Conservation (phyloP, 1,284 basidiomycete species). For the Xerocomus nothofagi region DNA sequence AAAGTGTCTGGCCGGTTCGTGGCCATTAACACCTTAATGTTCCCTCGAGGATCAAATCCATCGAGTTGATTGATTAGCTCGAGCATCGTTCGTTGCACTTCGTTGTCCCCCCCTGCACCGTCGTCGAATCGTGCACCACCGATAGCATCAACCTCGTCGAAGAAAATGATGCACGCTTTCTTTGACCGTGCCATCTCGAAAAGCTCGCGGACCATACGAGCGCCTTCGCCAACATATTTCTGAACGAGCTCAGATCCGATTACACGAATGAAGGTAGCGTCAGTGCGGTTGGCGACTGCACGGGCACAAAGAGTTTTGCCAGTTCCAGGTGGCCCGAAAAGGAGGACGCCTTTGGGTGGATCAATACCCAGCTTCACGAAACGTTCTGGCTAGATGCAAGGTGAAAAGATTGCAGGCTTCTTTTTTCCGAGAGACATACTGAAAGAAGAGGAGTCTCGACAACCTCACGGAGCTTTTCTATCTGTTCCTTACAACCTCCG, state of each 20-base stretch:
- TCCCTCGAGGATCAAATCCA: conserved; percentile 97
- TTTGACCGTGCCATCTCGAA: conserved; percentile 99
- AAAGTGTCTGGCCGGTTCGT: conserved; percentile 99
- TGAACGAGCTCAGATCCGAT: conserved; percentile 99
- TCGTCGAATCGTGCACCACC: conserved; percentile 99
- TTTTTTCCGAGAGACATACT: conserved; percentile 48
- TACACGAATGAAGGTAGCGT: conserved; percentile 98
- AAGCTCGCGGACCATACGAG: conserved; percentile 96
- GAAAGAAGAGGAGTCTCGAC: conserved; percentile 97
- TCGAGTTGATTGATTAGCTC: conserved; percentile 99
- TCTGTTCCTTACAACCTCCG: conserved; percentile 99
- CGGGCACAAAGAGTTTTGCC: conserved; percentile 98
- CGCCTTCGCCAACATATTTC: conserved; percentile 99
- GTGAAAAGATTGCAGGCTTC: conserved; percentile 17
- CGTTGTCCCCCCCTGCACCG: conserved; percentile 98
- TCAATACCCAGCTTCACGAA: conserved; percentile 99
- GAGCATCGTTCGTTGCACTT: conserved; percentile 99
- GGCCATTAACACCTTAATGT: conserved; percentile 99
- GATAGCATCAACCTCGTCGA: conserved; percentile 97
- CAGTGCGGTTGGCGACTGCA: conserved; percentile 97
- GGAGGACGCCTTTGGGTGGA: conserved; percentile 96
- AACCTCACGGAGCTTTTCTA: conserved; percentile 98
- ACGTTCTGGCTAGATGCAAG: conserved; percentile 77
- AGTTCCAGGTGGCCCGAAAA: conserved; percentile 96
- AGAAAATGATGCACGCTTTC: conserved; percentile 99